Percentiles rank a stretch among this genome's conserved stretches.
Conservation (phyloP, 176 grass and related monocot genomes). For the Triticum timopheevii region DNA sequence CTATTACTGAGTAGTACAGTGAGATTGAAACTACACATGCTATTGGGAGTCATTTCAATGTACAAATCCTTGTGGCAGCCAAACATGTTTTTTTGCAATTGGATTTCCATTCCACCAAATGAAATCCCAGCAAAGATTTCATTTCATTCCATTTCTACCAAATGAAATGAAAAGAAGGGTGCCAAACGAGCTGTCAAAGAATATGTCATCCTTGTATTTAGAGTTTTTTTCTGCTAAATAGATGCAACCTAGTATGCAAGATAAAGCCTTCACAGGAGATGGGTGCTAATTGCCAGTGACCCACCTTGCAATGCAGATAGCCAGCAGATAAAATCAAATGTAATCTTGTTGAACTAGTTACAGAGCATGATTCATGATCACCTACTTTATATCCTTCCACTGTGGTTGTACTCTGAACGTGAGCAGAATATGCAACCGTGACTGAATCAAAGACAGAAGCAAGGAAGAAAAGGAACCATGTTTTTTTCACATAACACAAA, state of each 20-base stretch:
- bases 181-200: not conserved
- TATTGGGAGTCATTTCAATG: no score
- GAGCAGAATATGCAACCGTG: not conserved
- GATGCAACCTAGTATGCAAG: not conserved
- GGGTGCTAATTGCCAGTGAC: not conserved
- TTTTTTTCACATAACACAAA: not conserved
- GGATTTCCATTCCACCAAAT: no score
- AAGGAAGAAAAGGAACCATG: not conserved
- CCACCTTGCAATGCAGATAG: conserved; percentile 23
- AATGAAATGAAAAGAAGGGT: no score
- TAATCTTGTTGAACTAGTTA: not conserved
- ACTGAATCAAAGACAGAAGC: not conserved
- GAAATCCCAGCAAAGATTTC: no score
- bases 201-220: not conserved
- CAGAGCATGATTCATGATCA: not conserved
- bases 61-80: no score
- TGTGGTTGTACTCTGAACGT: not conserved
- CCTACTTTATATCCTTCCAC: not conserved
- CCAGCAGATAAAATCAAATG: not conserved
- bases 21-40: no score
- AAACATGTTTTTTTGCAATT: no score
- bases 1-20: no score
- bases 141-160: no score
- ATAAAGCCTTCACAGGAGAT: not conserved
- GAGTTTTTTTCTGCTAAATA: not conserved